These are phyloP conservation scores for Linnemannia zychae DNA, from an alignment of 192 early-diverging fungal species.

Conservation along the genomic window DNA sequence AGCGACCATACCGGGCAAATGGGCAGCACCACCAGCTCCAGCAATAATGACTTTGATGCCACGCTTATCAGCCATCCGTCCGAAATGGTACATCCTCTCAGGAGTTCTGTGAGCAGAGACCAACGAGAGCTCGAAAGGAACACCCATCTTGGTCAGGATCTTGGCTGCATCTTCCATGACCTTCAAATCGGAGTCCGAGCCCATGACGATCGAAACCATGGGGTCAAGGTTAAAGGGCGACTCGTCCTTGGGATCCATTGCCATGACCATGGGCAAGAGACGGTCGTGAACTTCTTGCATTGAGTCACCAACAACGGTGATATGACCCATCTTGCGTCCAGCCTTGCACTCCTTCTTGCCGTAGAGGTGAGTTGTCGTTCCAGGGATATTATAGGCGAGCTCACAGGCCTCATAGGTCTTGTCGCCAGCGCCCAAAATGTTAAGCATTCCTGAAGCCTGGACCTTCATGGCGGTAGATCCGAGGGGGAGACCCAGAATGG, in stretches of 20 bases:
- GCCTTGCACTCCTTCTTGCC: constrained; percentile 91
- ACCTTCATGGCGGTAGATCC: constrained; percentile 92
- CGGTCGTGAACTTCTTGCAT: constrained; percentile 82
- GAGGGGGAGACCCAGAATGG: constrained; percentile 91
- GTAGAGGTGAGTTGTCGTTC: constrained; percentile 94
- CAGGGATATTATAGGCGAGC: constrained; percentile 81
- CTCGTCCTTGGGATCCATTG: constrained; percentile 70
- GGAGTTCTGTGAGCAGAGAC: constrained; percentile 99
- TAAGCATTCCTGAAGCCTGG: constrained; percentile 93
- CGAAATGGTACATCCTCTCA: constrained; percentile 93
- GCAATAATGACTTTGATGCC: constrained; percentile 98
- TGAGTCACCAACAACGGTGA: constrained; percentile 91
- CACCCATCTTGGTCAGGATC: constrained; percentile 89
- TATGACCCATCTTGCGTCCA: constrained; percentile 98
- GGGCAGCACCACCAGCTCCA: constrained; percentile 98
- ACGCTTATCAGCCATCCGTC: constrained; percentile 85
- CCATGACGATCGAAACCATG: constrained; percentile 98
- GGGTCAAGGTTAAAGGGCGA: constrained; percentile 69
- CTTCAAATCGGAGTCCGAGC: constrained; percentile 97
- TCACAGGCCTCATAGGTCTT: constrained; percentile 75
- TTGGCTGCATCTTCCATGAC: constrained; percentile 92
- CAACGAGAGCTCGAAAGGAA: constrained; percentile 97
- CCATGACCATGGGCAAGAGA: constrained; percentile 69
- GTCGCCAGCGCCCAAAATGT: constrained; percentile 85
- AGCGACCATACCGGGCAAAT: constrained; percentile 99